Percentiles rank a stretch among this genome's conserved stretches.
Evolutionary conservation across 495 filamentous ascomycete species (phyloP).

Genomic region (Lasiosphaeris hirsuta): DNA sequence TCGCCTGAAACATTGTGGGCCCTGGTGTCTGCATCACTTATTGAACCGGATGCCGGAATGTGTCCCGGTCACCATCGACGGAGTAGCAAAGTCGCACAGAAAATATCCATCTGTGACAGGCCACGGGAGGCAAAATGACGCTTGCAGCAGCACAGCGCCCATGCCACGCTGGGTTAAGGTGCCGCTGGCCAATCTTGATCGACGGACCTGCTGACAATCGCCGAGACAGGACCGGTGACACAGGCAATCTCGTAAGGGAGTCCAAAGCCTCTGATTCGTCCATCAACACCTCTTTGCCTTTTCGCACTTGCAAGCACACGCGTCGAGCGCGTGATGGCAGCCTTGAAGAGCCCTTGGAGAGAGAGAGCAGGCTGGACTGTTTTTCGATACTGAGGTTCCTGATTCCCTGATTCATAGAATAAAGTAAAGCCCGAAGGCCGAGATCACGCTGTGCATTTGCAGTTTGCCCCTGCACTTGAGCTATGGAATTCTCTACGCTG

Average conservation of each 20-base stretch:
- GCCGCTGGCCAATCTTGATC: constrained; percentile 45
- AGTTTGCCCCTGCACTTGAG: too few species aligned
- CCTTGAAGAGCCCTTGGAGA: constrained; percentile 56
- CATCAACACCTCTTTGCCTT: constrained; percentile 12
- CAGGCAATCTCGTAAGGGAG: constrained; percentile 59
- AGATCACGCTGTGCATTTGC: too few species aligned
- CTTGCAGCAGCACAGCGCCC: constrained; percentile 49
- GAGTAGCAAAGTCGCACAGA: constrained; percentile 49
- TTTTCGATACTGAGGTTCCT: constrained; percentile 50
- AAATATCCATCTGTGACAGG: constrained; percentile 61
- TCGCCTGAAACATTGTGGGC: background rate
- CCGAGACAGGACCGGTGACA: constrained; percentile 46
- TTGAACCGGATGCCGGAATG: constrained; percentile 38
- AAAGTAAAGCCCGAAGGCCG: too few species aligned
- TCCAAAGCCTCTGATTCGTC: background rate
- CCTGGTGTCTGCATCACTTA: constrained; percentile 35
- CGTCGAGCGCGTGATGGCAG: constrained; percentile 61
- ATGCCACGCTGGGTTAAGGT: constrained; percentile 44
- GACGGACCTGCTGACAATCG: constrained; percentile 46
- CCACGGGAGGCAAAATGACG: constrained; percentile 56
- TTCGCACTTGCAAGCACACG: constrained; percentile 34
- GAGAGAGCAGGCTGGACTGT: constrained; percentile 65
- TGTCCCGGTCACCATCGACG: constrained; percentile 56
- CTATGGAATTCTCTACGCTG: too few species aligned
- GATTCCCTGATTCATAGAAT: too few species aligned